phyloP scores from a whole-genome alignment of 768 basidiomycete species.

The Macrocybe gigantea region DNA sequence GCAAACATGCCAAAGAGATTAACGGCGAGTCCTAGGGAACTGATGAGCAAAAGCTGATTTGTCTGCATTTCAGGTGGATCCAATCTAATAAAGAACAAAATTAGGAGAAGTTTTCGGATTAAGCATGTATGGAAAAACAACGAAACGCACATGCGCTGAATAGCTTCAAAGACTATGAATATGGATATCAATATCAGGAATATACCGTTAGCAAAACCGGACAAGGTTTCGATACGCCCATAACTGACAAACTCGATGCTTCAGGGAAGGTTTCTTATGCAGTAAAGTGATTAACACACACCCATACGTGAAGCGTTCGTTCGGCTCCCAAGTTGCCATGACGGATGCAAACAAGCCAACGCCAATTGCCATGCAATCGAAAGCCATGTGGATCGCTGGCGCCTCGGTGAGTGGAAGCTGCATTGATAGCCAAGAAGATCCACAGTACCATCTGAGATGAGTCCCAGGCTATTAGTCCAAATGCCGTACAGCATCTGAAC shows the following conservation, averaged over 20 bases:
- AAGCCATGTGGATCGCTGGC: slow-evolving; percentile 97
- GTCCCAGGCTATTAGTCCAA: slow-evolving; percentile 93
- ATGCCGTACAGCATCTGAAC: slow-evolving; percentile 97
- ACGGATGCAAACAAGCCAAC: slow-evolving; percentile 95
- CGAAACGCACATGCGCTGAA: slow-evolving; percentile 76
- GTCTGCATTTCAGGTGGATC: slow-evolving; percentile 99
- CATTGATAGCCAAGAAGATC: background rate
- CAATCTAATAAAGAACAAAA: slow-evolving; percentile 37
- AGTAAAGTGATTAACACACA: slow-evolving; percentile 22
- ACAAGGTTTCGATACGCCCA: slow-evolving; percentile 93
- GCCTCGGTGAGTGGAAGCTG: slow-evolving; percentile 4
- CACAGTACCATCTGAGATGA: slow-evolving; percentile 87
- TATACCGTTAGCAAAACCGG: slow-evolving; percentile 97
- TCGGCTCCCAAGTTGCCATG: slow-evolving; percentile 97
- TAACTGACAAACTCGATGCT: slow-evolving; percentile 48
- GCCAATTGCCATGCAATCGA: slow-evolving; percentile 96
- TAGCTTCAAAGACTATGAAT: slow-evolving; percentile 97
- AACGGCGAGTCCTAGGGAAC: slow-evolving; percentile 82
- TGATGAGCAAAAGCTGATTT: slow-evolving; percentile 84
- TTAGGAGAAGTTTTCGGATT: background rate
- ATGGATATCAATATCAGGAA: slow-evolving; percentile 92
- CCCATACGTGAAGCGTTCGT: slow-evolving; percentile 95
- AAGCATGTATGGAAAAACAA: background rate
- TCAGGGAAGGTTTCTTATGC: slow-evolving; percentile 1
- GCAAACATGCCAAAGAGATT: slow-evolving; percentile 99